A percentile compares a stretch with the other conserved stretches of the same genome.
These are phyloP conservation scores for Calonectria hongkongensis DNA, from an alignment of 2,329 filamentous ascomycete genomes.

Conservation along the genomic window DNA sequence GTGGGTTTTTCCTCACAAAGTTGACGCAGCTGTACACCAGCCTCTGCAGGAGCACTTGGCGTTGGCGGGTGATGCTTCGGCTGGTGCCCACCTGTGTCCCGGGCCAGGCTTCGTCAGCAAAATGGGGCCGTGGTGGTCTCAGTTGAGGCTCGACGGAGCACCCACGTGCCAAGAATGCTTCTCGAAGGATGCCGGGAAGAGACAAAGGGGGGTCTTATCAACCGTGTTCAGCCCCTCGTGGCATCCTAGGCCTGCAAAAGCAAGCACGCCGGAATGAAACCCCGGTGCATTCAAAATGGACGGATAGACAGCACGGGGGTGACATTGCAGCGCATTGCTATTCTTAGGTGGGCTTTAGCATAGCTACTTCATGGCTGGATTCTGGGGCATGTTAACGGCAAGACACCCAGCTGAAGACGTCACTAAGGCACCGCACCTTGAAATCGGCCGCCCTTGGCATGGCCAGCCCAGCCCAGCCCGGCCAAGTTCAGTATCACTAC, in stretches of 20 bases:
- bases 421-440: slow-evolving; percentile 26
- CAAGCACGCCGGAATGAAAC: slow-evolving; percentile 40
- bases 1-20: slow-evolving; percentile 3
- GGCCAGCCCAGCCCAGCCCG: slow-evolving; percentile 5
- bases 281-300: slow-evolving; percentile 36
- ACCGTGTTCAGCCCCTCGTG: slow-evolving; percentile 39
- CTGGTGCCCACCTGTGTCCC: slow-evolving; percentile 32
- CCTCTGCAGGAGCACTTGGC: slow-evolving; percentile 9
- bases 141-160: slow-evolving; percentile 36
- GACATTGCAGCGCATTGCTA: slow-evolving; percentile 34
- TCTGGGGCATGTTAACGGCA: slow-evolving; percentile 33
- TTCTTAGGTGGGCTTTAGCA: slow-evolving; percentile 37
- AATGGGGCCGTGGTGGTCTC: slow-evolving; percentile 35
- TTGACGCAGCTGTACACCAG: slow-evolving; percentile 25
- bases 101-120: slow-evolving; percentile 39
- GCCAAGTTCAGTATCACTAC: slow-evolving; percentile 13
- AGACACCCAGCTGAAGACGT: slow-evolving; percentile 34
- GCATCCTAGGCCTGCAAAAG: slow-evolving; percentile 41
- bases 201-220: slow-evolving; percentile 32
- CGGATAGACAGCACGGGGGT: slow-evolving; percentile 28
- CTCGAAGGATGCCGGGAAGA: slow-evolving; percentile 45
- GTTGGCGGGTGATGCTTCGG: slow-evolving; percentile 10
- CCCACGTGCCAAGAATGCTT: slow-evolving; percentile 48
- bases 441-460: slow-evolving; percentile 22
- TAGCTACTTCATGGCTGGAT: slow-evolving; percentile 24